phyloP scores from a whole-genome alignment of 2,329 filamentous ascomycete genomes.

The Xylariaceae sp. region DNA sequence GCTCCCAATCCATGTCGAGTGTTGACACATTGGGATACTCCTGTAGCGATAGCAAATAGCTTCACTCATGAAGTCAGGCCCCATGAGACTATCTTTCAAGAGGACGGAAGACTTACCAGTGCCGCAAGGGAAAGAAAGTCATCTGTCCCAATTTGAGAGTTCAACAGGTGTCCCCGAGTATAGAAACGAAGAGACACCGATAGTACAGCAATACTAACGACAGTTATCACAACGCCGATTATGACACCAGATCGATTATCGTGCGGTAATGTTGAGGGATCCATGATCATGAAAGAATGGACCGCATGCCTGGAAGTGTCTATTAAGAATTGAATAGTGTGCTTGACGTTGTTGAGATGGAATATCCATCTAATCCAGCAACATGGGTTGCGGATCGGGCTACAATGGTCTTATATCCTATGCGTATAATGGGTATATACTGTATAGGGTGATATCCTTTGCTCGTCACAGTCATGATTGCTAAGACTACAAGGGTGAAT shows the following conservation, averaged over 20 bases:
- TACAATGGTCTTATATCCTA: too few species aligned
- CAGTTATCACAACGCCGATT: slow-evolving; percentile 21
- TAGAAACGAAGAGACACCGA: slow-evolving; percentile 29
- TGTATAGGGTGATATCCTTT: too few species aligned
- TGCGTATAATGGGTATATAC: too few species aligned
- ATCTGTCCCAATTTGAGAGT: slow-evolving; percentile 29
- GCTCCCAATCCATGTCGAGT: slow-evolving; percentile 22
- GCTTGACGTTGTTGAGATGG: too few species aligned
- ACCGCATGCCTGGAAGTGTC: too few species aligned
- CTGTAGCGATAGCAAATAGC: slow-evolving; percentile 21
- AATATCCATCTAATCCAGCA: too few species aligned
- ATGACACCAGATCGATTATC: slow-evolving; percentile 22
- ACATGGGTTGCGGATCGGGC: too few species aligned
- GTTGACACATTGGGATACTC: slow-evolving; percentile 22
- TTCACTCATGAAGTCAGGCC: slow-evolving; percentile 8
- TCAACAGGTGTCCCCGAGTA: slow-evolving; percentile 27
- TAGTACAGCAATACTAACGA: slow-evolving; percentile 24
- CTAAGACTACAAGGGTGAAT: too few species aligned
- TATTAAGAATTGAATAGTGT: too few species aligned
- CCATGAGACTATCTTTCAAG: slow-evolving; percentile 1
- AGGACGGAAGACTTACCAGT: slow-evolving; percentile 35
- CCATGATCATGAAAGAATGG: slow-evolving; percentile 12
- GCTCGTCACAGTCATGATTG: too few species aligned
- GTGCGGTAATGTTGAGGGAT: slow-evolving; percentile 13
- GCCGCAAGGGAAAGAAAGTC: slow-evolving; percentile 31